Evolutionary conservation across 2,329 filamentous ascomycete species (phyloP).

Genomic region (Exophiala calicioides): DNA sequence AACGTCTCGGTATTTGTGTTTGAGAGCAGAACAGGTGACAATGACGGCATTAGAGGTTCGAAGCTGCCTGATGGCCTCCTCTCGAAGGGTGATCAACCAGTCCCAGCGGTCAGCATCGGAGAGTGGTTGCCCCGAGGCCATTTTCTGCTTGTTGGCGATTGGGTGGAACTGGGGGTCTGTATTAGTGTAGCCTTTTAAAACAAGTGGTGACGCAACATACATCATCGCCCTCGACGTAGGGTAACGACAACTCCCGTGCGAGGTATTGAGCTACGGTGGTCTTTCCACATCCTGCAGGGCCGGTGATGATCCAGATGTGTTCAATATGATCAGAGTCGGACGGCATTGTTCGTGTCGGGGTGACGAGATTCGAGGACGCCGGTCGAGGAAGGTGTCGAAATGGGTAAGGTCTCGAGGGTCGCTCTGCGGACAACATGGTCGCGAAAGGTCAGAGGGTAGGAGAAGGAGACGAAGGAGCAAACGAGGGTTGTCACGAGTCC

Average conservation of each 20-base stretch:
- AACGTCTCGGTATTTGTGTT: slow-evolving; percentile 95
- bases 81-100: slow-evolving; percentile 80
- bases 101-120: slow-evolving; percentile 96
- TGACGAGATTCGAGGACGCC: slow-evolving; percentile 7
- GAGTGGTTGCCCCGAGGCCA: slow-evolving; percentile 78
- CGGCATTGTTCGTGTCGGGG: slow-evolving; percentile 23
- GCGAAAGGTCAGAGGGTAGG: slow-evolving; percentile 14
- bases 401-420: slow-evolving; percentile 17
- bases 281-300: slow-evolving; percentile 78
- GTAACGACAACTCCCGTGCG: slow-evolving; percentile 62
- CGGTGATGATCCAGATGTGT: slow-evolving; percentile 80
- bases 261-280: slow-evolving; percentile 71
- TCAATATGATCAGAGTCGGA: slow-evolving; percentile 41
- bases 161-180: slow-evolving; percentile 44
- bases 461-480: slow-evolving; percentile 8
- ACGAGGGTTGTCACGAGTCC: slow-evolving; percentile 10
- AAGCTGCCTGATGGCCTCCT: slow-evolving; percentile 54
- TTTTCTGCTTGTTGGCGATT: slow-evolving; percentile 81
- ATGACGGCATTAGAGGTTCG: slow-evolving; percentile 72
- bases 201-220: slow-evolving; percentile 51
- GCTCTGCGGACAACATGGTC: slow-evolving; percentile 45
- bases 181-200: slow-evolving; percentile 18
- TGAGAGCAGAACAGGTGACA: slow-evolving; percentile 91
- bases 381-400: slow-evolving; percentile 19
- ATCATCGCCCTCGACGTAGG: slow-evolving; percentile 77